Base-by-base conservation (phyloP, 352 stramenopile genomes). In the Phytopythium delawarense region DNA sequence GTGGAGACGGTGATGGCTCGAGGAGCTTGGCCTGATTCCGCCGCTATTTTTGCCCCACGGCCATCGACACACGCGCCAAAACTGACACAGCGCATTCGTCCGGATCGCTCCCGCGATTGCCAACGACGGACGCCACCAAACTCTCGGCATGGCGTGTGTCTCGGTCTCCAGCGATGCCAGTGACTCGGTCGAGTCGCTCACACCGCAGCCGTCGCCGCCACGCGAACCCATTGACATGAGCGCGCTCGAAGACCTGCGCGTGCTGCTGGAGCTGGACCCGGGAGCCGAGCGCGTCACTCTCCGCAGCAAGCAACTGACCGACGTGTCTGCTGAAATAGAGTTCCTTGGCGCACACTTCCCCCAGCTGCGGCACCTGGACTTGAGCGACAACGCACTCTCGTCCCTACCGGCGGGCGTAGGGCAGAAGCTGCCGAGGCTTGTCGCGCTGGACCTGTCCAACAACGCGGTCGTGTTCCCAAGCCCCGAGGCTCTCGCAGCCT, bases 381-480 rank as follows among this genome's bases (percentile, higher is more conserved):
- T 92, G 21, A 77, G 78, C 25, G 70, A 82, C 25, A 92, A 92
- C 53, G 49, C 61, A 13, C 69, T 92, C 0, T 65, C 67, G 0
- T 37, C 56, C 21, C 62, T 90, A 1, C 80, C 82, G 8, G 18
- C 53, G 2, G 67, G 75, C 39, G 78, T 92, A 35, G 74, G 70
- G 0, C 12, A 54, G 21, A 59, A 70, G 21, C 46, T 90, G 16
- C 74, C 80, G 0, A 70, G 71, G 39, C 74, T 92, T 12, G 79
- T 89, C n/a, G 73, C 80, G 6, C 63, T 92, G 15, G 81, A 92
- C 46, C 37, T 92, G 5, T 75, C 71, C 8, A 65, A 70, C 45
- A 92, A 92, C 18, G 64, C 57, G 5, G 79, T 89, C 52, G 61
- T 60, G 34, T 76, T 76, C 21, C 52, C 63, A 0, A 69, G 57